Percentiles rank a stretch among this genome's conserved stretches.
Conservation (phyloP, 139 green algal species). For the Tetradesmus lagerheimii region DNA sequence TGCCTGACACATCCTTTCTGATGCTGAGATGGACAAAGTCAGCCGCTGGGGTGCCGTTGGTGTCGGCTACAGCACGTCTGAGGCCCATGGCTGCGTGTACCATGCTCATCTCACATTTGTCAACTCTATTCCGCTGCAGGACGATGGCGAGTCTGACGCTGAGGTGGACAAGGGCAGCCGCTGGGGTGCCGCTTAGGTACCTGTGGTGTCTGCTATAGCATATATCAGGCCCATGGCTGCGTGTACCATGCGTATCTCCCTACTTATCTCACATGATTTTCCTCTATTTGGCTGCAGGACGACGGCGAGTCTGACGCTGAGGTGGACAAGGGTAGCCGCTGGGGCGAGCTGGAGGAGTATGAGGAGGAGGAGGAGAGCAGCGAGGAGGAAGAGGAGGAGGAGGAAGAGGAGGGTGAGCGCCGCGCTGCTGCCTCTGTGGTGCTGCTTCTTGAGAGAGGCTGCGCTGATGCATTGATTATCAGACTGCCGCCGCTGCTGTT, state of each 20-base stretch:
- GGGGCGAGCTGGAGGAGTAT: slow-evolving; percentile 73
- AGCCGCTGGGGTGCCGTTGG: too few relatives aligned
- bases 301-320: slow-evolving; percentile 63
- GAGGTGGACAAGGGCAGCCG: slow-evolving; percentile 76
- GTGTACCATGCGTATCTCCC: too few relatives aligned
- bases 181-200: too few relatives aligned
- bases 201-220: too few relatives aligned
- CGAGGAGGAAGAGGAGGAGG: slow-evolving; percentile 69
- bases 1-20: too few relatives aligned
- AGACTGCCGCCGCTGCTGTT: too few relatives aligned
- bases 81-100: too few relatives aligned
- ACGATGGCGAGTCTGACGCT: slow-evolving; percentile 56
- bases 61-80: too few relatives aligned
- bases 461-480: too few relatives aligned
- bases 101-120: neutral
- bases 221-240: too few relatives aligned
- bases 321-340: slow-evolving; percentile 74
- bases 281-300: neutral
- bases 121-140: neutral
- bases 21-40: too few relatives aligned
- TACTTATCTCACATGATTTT: neutral
- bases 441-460: neutral
- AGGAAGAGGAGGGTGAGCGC: slow-evolving; percentile 61
- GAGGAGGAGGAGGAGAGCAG: slow-evolving; percentile 69
- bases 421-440: neutral